Evolutionary conservation across 352 stramenopile species (phyloP), one percentile per base, ranked within the genome.

Genomic region (Pythium periplocum): DNA sequence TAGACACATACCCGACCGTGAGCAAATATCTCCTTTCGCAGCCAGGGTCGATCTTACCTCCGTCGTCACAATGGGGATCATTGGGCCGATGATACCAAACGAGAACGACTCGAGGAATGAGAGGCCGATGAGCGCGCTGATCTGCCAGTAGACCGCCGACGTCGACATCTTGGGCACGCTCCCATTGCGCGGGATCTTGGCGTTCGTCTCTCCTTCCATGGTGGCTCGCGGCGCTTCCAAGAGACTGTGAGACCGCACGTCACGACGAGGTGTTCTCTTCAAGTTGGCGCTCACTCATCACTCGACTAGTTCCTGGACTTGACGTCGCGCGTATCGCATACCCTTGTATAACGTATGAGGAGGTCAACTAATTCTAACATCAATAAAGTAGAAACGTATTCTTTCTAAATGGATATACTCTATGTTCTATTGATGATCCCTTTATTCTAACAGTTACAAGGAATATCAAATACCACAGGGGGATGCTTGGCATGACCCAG

Each of bases 401-500:
- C 37, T 17, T 48, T 46, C 26, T 32, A 32, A 51, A 49, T 35
- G n/a, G 6, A 44, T 33, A 46, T 5, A 26, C 12, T 42, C 38
- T 42, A 12, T 42, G 12, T 12, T 42, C 12, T 42, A 8, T 42
- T 26, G 31, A 6, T 39, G 2, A 9, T 67, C 37, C 17, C 17
- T 26, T 26, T 26, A 26, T 26, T 26, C 17, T 26, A 87, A 64
- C 70, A 78, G 59, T 84, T 80, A 46, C 68, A 55, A 2, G 79
- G 68, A 34, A 95, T 76, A 55, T 95, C 82, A 44, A 96, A 68
- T 30, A 95, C 82, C 31, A 96, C 59, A 4, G 87, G 78, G 1
- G 59, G 49, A 58, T 96, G 87, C 31, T 62, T 62, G 6, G 76
- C 78, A 4, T 70, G 73, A 12, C 77, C 69, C 0, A 82, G 57